A percentile compares a stretch with the other conserved stretches of the same genome.
These are phyloP conservation scores for Cymbopogon citratus DNA, from an alignment of 176 grass and related monocot genomes.

Conservation along the genomic window DNA sequence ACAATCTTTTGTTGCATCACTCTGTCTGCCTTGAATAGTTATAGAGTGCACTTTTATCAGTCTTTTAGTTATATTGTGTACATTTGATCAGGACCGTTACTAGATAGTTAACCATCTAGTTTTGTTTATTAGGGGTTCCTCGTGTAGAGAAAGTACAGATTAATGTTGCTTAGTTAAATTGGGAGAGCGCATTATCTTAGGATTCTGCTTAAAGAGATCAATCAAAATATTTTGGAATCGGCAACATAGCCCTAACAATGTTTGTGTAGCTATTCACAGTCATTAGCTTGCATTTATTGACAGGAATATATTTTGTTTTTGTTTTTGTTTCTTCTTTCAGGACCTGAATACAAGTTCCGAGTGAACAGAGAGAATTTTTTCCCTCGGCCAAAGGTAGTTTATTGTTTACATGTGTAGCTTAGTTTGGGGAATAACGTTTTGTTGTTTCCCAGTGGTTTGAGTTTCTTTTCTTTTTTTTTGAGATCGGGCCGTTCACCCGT, in stretches of 20 bases:
- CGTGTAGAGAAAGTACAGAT: neutral
- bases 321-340: slow-evolving; percentile 45
- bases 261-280: neutral
- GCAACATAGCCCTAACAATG: neutral
- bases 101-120: neutral
- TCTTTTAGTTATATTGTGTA: neutral
- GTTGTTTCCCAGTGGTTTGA: neutral
- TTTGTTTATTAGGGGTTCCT: neutral
- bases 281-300: neutral
- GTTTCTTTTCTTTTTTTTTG: no score
- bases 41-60: neutral
- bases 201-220: neutral
- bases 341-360: slow-evolving; percentile 84
- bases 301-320: slow-evolving; percentile 4
- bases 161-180: neutral
- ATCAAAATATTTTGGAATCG: neutral
- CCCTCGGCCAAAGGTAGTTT: slow-evolving; percentile 73
- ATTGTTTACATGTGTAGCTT: neutral
- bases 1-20: neutral
- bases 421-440: neutral
- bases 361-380: slow-evolving; percentile 81
- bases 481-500: no score
- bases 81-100: neutral
- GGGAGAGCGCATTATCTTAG: neutral
- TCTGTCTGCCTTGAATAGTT: slow-evolving; percentile 5